Conservation (phyloP, 2,329 filamentous ascomycete species). For the Colletotrichum liaoningense region DNA sequence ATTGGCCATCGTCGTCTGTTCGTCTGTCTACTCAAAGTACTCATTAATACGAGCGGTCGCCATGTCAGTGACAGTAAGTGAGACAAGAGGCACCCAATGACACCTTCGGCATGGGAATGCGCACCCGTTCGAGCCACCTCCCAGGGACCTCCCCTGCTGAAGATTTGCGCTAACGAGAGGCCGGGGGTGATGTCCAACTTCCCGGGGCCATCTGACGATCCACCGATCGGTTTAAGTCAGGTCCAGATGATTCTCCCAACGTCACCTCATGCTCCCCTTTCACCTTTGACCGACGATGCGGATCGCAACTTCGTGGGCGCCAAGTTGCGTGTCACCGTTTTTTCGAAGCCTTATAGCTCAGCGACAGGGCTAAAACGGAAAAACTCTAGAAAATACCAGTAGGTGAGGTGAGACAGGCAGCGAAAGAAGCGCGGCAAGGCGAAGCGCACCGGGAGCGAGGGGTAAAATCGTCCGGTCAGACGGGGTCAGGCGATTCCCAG, state of each 20-base stretch:
- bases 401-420: not conserved
- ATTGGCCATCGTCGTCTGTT: no score
- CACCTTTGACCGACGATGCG: not conserved
- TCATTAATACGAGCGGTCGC: not conserved
- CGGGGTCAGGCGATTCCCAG: not conserved
- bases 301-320: not conserved
- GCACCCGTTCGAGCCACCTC: not conserved
- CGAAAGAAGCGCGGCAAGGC: not conserved
- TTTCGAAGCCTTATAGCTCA: not conserved
- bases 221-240: not conserved
- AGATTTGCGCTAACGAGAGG: not conserved
- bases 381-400: not conserved
- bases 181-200: not conserved
- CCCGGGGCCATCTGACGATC: not conserved
- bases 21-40: not conserved
- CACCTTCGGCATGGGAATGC: not conserved
- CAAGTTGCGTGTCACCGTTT: not conserved
- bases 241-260: not conserved
- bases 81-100: not conserved
- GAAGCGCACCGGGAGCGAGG: not conserved
- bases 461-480: not conserved
- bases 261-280: not conserved
- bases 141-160: not conserved
- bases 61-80: not conserved
- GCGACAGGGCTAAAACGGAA: no score